A percentile compares a stretch with the other conserved stretches of the same genome.
These are phyloP conservation scores for Penicillium cataractarum DNA, from an alignment of 495 filamentous ascomycete species.

Conservation along the genomic window DNA sequence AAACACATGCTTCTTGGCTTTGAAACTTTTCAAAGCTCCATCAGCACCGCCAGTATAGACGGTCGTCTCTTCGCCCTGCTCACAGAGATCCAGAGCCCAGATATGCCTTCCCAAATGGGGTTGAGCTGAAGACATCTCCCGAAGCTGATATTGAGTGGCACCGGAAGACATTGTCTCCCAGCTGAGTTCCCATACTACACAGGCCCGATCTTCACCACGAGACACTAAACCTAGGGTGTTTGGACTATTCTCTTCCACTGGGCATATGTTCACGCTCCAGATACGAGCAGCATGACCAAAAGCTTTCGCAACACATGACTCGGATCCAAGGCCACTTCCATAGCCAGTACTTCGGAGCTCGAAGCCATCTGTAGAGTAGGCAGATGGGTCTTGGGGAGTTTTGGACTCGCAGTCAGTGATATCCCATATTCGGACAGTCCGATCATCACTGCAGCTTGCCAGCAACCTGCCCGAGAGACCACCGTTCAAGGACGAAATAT, in stretches of 20 bases:
- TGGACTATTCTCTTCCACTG: slow-evolving; percentile 23
- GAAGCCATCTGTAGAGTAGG: slow-evolving; percentile 49
- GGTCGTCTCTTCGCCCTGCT: slow-evolving; percentile 29
- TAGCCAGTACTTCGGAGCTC: slow-evolving; percentile 50
- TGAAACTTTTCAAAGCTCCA: slow-evolving; percentile 55
- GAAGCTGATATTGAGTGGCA: slow-evolving; percentile 45
- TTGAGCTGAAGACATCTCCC: slow-evolving; percentile 52
- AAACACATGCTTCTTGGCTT: slow-evolving; percentile 18
- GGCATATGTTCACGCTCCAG: slow-evolving; percentile 77
- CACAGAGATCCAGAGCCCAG: slow-evolving; percentile 70
- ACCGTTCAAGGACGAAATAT: slow-evolving; percentile 44
- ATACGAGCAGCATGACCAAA: slow-evolving; percentile 91
- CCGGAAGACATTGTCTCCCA: slow-evolving; percentile 28
- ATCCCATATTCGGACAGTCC: slow-evolving; percentile 89
- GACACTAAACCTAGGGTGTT: slow-evolving; percentile 59
- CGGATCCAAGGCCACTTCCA: slow-evolving; percentile 34
- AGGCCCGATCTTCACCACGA: slow-evolving; percentile 77
- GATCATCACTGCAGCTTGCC: slow-evolving; percentile 93
- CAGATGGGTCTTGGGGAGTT: slow-evolving; percentile 36
- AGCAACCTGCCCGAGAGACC: slow-evolving; percentile 59
- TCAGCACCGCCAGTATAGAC: slow-evolving; percentile 89
- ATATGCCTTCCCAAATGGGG: slow-evolving; percentile 87
- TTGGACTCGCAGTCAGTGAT: slow-evolving; percentile 56
- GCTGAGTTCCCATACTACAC: slow-evolving; percentile 68
- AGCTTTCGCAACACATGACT: slow-evolving; percentile 59